Conservation (phyloP, 768 basidiomycete species). For the Mycena floridula region DNA sequence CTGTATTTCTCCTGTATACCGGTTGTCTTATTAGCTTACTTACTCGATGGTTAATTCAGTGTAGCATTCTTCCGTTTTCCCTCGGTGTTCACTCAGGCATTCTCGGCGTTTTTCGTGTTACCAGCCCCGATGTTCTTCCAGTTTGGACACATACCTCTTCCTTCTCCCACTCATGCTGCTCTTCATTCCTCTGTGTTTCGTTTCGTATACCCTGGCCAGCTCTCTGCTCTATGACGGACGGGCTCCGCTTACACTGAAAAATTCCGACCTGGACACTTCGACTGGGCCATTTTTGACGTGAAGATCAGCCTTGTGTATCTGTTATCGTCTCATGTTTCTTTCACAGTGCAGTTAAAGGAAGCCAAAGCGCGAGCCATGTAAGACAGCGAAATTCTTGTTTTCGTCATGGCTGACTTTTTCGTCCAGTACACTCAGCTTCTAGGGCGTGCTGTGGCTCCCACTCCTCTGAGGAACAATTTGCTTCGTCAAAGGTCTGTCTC, state of each 20-base stretch:
- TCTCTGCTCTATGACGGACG: slow-evolving; percentile 49
- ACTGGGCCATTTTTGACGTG: slow-evolving; percentile 51
- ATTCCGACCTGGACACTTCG: slow-evolving; percentile 38
- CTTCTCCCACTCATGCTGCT: neutral
- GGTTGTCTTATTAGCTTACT: neutral
- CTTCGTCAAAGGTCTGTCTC: slow-evolving; percentile 17
- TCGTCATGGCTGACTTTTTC: neutral
- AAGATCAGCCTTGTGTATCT: neutral
- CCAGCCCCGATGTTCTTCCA: neutral
- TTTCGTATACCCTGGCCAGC: slow-evolving; percentile 14
- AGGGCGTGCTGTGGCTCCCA: slow-evolving; percentile 29
- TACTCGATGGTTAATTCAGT: neutral
- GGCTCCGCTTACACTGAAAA: slow-evolving; percentile 36
- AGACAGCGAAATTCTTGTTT: slow-evolving; percentile 8
- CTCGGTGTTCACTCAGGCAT: neutral
- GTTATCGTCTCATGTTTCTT: neutral
- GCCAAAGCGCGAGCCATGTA: slow-evolving; percentile 44
- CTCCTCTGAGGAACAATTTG: slow-evolving; percentile 42
- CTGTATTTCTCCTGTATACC: neutral
- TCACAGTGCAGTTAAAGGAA: slow-evolving; percentile 54
- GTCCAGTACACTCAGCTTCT: slow-evolving; percentile 39
- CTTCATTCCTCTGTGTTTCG: slow-evolving; percentile 4
- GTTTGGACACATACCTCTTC: neutral
- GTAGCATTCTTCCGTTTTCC: neutral
- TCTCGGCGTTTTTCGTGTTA: neutral